Base-by-base conservation (phyloP, 495 filamentous ascomycete genomes). In the Podospora tetraspora region DNA sequence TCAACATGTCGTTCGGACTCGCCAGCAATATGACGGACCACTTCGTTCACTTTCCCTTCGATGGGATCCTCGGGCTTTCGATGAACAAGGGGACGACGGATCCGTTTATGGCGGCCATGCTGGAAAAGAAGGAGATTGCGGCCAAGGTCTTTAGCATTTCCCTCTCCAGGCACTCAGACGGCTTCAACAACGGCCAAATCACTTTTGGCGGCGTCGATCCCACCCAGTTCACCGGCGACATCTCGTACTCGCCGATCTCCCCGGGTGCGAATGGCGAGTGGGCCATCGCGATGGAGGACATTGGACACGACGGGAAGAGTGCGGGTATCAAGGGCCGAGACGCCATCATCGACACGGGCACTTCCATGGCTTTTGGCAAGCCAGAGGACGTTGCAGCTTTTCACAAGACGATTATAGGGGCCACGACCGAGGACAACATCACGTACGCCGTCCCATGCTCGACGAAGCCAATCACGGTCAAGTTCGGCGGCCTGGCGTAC, bases 21-120 rank as follows among this genome's bases (percentile, higher is more conserved):
- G 91, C 87, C 19, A 86, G 83, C 56, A 79, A 84, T 23, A 89
- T 89, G 16, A 88, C 88, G 5, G 76, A 86, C 62, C 86, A 92
- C 61, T 94, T 97, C 76, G 68, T 78, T 30, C 84, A 83, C 69
- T 95, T 93, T 72, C 89, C 92, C 21, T 90, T 95, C 70, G 92
- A 96, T 73, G 92, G 92, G n/a, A 95, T 96, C 61, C 77, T 96
- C 7, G 92, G 91, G 8, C 79, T 96, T n/a, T 88, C 88, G 9
- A 87, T 82, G 78, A 71, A 80, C 77, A 63, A 78, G 68, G 72
- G 80, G 72, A 66, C 77, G 12, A 82, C 82, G 10, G 84, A 88
- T 30, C 89, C 85, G 1, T 87, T 93, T 71, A 84, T 94, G 79
- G 84, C 88, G 43, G 73, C 79, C 27, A 79, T 94, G 24, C 80